Evolutionary conservation across 352 stramenopile genomes (phyloP).

Genomic region (Phytophthora megakarya): DNA sequence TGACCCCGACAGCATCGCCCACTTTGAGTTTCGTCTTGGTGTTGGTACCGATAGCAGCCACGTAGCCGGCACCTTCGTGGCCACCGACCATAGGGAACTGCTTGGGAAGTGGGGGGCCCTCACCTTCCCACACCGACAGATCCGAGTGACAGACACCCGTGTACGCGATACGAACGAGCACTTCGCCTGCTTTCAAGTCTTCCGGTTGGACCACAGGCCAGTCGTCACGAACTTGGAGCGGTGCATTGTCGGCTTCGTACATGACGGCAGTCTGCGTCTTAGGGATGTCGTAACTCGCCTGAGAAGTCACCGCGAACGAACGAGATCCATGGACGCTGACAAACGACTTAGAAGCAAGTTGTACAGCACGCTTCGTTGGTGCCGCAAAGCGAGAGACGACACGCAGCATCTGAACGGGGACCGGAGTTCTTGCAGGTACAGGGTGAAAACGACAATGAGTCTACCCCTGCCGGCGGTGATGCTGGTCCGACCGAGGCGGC

Average conservation of each 20-base stretch:
- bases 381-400: conserved; percentile 24
- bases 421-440: not conserved
- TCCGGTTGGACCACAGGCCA: conserved; percentile 53
- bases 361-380: conserved; percentile 17
- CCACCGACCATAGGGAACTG: conserved; percentile 55
- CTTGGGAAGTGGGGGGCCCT: conserved; percentile 39
- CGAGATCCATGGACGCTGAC: conserved; percentile 2
- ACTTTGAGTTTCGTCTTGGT: conserved; percentile 53
- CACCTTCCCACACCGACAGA: conserved; percentile 48
- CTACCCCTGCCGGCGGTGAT: not conserved
- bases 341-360: conserved; percentile 24
- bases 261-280: conserved; percentile 56
- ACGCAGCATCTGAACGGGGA: conserved; percentile 16
- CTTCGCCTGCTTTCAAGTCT: conserved; percentile 49
- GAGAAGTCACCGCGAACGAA: conserved; percentile 42
- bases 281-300: conserved; percentile 49
- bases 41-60: conserved; percentile 52
- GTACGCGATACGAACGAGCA: conserved; percentile 59
- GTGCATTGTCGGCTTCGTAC: conserved; percentile 52
- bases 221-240: conserved; percentile 51
- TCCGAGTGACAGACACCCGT: conserved; percentile 59
- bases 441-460: conserved; percentile 16
- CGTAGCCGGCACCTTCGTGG: conserved; percentile 61
- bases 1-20: conserved; percentile 56
- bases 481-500: not conserved